Percentiles rank a stretch among this genome's conserved stretches.
Conservation (phyloP, 345 rosid species). For the Aquilaria sinensis region DNA sequence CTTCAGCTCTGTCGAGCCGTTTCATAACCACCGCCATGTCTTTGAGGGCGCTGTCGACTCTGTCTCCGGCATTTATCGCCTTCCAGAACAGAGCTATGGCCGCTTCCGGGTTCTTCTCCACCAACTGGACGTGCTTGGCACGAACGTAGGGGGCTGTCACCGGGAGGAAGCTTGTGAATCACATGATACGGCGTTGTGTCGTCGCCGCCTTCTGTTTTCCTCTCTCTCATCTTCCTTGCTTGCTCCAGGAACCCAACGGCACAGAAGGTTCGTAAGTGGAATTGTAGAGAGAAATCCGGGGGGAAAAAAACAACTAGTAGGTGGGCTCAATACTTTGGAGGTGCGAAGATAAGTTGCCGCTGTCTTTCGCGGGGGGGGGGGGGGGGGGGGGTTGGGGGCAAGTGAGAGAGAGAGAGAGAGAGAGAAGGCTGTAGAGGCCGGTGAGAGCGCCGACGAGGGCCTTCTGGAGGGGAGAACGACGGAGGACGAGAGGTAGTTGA, state of each 20-base stretch:
- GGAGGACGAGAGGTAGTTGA: no score
- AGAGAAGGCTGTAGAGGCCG: not conserved
- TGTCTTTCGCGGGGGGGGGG: not conserved
- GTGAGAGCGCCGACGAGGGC: no score
- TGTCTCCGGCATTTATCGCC: conserved; percentile 77
- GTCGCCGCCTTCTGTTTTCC: conserved; percentile 26
- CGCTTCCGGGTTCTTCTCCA: conserved; percentile 62
- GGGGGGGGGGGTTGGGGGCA: no score
- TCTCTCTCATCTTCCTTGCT: conserved; percentile 15
- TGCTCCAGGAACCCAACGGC: not conserved
- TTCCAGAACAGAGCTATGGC: conserved; percentile 78
- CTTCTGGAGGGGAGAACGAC: no score
- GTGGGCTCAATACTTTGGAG: not conserved
- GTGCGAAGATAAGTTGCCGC: not conserved
- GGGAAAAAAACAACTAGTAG: no score
- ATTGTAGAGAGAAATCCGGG: no score
- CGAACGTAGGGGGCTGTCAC: conserved; percentile 88
- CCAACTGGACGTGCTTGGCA: conserved; percentile 83
- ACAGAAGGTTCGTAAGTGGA: not conserved
- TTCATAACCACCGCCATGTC: conserved; percentile 92
- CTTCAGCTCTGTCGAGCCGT: conserved; percentile 73
- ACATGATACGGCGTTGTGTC: conserved; percentile 46
- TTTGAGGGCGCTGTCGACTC: conserved; percentile 88
- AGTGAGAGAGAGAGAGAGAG: not conserved
- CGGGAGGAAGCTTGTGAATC: conserved; percentile 66